These are phyloP conservation scores for Xylariomycetidae sp. DNA, from an alignment of 2,329 filamentous ascomycete genomes.

Conservation along the genomic window DNA sequence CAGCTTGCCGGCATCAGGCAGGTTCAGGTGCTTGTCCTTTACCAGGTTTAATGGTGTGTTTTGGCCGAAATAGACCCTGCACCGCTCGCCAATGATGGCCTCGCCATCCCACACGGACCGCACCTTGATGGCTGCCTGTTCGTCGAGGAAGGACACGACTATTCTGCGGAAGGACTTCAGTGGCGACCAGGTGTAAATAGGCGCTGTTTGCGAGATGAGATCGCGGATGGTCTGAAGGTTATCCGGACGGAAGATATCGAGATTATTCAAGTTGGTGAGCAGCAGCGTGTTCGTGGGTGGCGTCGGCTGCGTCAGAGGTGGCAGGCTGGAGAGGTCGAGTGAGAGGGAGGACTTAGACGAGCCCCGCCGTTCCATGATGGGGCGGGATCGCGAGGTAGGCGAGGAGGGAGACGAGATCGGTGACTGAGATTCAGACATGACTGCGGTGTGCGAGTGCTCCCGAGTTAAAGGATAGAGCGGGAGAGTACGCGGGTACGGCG, in stretches of 20 bases:
- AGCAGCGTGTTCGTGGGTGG: constrained; percentile 79
- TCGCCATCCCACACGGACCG: constrained; percentile 72
- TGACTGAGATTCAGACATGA: constrained; percentile 22
- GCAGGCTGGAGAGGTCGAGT: constrained; percentile 69
- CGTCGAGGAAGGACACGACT: constrained; percentile 70
- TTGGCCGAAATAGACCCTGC: constrained; percentile 66
- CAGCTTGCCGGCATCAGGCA: constrained; percentile 65
- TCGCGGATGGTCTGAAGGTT: constrained; percentile 71
- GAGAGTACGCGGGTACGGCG: not conserved
- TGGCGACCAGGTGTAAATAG: constrained; percentile 73
- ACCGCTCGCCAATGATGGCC: constrained; percentile 63
- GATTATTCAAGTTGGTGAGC: constrained; percentile 73
- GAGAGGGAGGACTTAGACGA: constrained; percentile 54
- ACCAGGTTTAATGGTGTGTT: constrained; percentile 49
- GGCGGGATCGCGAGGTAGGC: constrained; percentile 26
- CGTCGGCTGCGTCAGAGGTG: constrained; percentile 65
- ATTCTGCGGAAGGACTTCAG: constrained; percentile 81
- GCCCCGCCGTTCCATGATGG: constrained; percentile 28
- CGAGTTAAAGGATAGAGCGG: no score
- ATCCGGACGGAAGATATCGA: constrained; percentile 67
- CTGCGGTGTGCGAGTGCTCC: no score
- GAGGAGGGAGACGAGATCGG: constrained; percentile 20
- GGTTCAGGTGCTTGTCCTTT: constrained; percentile 54
- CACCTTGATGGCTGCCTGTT: constrained; percentile 65
- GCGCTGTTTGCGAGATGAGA: constrained; percentile 64